Conservation (phyloP, 202 grass and related monocot species). For the Panicum virgatum region DNA sequence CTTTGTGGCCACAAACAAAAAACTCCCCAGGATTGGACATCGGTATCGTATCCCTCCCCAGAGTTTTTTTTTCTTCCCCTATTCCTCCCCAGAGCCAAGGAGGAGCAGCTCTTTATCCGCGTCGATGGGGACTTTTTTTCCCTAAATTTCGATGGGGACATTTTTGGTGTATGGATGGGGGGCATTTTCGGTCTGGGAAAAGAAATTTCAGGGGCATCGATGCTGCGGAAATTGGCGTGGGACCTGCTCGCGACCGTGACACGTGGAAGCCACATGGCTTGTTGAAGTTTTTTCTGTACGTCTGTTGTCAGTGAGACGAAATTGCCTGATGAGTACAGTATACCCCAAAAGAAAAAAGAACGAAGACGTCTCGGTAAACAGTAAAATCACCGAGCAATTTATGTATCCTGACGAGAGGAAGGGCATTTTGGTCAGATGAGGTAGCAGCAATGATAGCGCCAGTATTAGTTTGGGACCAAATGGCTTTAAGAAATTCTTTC, state of each 20-base stretch:
- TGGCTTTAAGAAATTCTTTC: constrained; percentile 36
- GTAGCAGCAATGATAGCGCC: constrained; percentile 22
- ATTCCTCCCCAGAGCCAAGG: neutral
- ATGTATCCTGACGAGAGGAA: neutral
- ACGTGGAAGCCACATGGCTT: neutral
- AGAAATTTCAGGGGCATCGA: neutral
- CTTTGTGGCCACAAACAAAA: neutral
- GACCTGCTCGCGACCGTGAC: neutral
- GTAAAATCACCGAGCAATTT: neutral
- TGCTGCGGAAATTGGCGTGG: neutral
- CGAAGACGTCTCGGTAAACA: neutral
- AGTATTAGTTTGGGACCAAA: constrained; percentile 51
- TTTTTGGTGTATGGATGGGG: neutral
- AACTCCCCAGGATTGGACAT: neutral
- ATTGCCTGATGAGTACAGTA: too few species aligned
- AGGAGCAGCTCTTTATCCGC: neutral
- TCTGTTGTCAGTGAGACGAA: neutral
- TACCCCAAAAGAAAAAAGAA: neutral
- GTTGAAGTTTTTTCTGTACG: neutral
- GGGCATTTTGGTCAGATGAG: constrained; percentile 24
- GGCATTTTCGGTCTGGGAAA: neutral
- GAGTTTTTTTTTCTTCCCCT: neutral
- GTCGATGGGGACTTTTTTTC: neutral
- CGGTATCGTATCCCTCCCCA: neutral
- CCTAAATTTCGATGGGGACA: neutral